Evolutionary conservation across 2,329 filamentous ascomycete genomes (phyloP).

Genomic region (Peltaster fructicola): DNA sequence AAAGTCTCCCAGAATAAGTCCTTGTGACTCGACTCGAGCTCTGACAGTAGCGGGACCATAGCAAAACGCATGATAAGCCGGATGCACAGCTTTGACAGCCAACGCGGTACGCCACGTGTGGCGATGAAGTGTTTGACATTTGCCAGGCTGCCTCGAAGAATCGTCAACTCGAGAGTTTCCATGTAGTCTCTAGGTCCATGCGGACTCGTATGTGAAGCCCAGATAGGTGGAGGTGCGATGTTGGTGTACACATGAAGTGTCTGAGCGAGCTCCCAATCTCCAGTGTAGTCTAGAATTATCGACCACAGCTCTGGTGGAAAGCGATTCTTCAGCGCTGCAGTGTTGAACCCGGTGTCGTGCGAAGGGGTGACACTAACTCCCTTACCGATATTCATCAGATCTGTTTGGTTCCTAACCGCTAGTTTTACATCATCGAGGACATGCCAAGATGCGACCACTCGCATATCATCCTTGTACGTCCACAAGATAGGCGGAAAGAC

Average conservation of each 20-base stretch:
- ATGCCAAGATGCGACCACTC: slow-evolving; percentile 34
- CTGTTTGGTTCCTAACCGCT: slow-evolving; percentile 60
- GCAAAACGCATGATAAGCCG: slow-evolving; percentile 87
- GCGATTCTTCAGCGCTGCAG: slow-evolving; percentile 19
- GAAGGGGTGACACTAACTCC: slow-evolving; percentile 38
- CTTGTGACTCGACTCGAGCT: slow-evolving; percentile 46
- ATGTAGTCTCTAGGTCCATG: slow-evolving; percentile 55
- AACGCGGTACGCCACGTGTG: slow-evolving; percentile 47
- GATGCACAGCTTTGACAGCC: slow-evolving; percentile 65
- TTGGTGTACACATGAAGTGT: slow-evolving; percentile 67
- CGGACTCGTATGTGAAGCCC: slow-evolving; percentile 45
- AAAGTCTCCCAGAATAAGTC: slow-evolving; percentile 78
- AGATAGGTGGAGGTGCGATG: slow-evolving; percentile 53
- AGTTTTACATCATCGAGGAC: slow-evolving; percentile 54
- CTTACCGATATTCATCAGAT: slow-evolving; percentile 55
- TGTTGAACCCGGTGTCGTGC: slow-evolving; percentile 20
- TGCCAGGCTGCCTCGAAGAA: slow-evolving; percentile 52
- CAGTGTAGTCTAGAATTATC: slow-evolving; percentile 65
- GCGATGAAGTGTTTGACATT: slow-evolving; percentile 59
- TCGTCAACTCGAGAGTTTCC: slow-evolving; percentile 68
- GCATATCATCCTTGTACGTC: slow-evolving; percentile 48
- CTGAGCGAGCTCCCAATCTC: slow-evolving; percentile 80
- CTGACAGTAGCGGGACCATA: slow-evolving; percentile 59
- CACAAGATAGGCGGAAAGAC: slow-evolving; percentile 68
- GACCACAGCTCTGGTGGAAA: slow-evolving; percentile 81